Evolutionary conservation across 306 rosid species (phyloP).

Genomic region (Lathyrus aphaca): DNA sequence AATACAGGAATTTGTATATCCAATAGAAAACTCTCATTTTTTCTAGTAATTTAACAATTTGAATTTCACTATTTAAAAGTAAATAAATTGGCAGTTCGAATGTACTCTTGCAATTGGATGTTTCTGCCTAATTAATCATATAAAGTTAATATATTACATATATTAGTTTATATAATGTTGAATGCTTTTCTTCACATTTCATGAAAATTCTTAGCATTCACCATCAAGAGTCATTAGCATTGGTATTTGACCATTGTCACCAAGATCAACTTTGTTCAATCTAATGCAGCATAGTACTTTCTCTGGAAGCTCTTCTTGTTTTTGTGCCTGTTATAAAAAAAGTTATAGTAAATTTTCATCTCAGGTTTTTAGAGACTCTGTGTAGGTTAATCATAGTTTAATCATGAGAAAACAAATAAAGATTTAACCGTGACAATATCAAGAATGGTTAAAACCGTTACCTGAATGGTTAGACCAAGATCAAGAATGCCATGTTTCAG

Average conservation of each 20-base stretch:
- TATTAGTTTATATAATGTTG: constrained; percentile 10
- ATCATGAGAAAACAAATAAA: too few relatives aligned
- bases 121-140: not conserved
- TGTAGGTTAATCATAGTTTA: too few relatives aligned
- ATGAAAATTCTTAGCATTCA: constrained; percentile 36
- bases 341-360: not conserved
- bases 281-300: constrained; percentile 87
- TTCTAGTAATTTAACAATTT: too few relatives aligned
- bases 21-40: not conserved
- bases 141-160: not conserved
- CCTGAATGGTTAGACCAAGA: constrained; percentile 85
- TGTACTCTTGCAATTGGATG: too few relatives aligned
- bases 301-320: constrained; percentile 91
- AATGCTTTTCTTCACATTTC: constrained; percentile 25
- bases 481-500: constrained; percentile 75
- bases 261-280: constrained; percentile 84
- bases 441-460: too few relatives aligned
- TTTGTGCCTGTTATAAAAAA: constrained; percentile 67
- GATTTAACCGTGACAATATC: too few relatives aligned
- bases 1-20: constrained; percentile 13
- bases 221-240: constrained; percentile 62
- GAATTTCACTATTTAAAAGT: too few relatives aligned
- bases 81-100: too few relatives aligned
- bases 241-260: constrained; percentile 70
- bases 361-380: too few relatives aligned